phyloP scores from a whole-genome alignment of 495 filamentous ascomycete genomes.

The Penicillium longicatenatum region DNA sequence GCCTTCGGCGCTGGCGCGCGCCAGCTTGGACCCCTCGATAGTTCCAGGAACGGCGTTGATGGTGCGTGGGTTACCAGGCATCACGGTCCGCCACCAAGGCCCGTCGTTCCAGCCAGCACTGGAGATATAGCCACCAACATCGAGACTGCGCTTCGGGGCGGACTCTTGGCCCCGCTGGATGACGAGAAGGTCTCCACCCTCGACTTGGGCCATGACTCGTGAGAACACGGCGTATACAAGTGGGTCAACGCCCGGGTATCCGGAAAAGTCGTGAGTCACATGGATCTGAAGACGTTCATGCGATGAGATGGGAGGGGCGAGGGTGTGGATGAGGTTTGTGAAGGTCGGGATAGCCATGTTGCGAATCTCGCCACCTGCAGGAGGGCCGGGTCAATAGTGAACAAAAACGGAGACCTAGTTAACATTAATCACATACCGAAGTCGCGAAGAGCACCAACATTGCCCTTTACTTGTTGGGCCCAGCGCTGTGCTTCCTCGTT shows the following conservation, averaged over 20 bases:
- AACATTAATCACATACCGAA: constrained; percentile 61
- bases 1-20: constrained; percentile 80
- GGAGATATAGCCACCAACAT: constrained; percentile 53
- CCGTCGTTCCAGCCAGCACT: constrained; percentile 80
- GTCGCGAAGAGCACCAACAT: constrained; percentile 78
- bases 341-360: constrained; percentile 92
- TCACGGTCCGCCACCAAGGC: constrained; percentile 87
- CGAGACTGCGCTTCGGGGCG: constrained; percentile 63
- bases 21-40: constrained; percentile 86
- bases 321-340: constrained; percentile 87
- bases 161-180: constrained; percentile 90
- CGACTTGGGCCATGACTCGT: constrained; percentile 96
- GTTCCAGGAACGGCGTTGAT: constrained; percentile 80
- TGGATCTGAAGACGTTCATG: constrained; percentile 98
- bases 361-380: constrained; percentile 81
- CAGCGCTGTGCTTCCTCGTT: constrained; percentile 96
- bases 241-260: constrained; percentile 92
- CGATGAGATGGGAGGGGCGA: constrained; percentile 94
- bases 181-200: constrained; percentile 95
- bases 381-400: constrained; percentile 22
- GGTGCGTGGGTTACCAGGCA: constrained; percentile 62
- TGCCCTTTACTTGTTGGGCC: constrained; percentile 92
- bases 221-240: constrained; percentile 92
- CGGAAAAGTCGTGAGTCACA: constrained; percentile 91
- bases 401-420: neutral